Conservation (phyloP, 23 red algal genomes). For the Gracilaria caudata region DNA sequence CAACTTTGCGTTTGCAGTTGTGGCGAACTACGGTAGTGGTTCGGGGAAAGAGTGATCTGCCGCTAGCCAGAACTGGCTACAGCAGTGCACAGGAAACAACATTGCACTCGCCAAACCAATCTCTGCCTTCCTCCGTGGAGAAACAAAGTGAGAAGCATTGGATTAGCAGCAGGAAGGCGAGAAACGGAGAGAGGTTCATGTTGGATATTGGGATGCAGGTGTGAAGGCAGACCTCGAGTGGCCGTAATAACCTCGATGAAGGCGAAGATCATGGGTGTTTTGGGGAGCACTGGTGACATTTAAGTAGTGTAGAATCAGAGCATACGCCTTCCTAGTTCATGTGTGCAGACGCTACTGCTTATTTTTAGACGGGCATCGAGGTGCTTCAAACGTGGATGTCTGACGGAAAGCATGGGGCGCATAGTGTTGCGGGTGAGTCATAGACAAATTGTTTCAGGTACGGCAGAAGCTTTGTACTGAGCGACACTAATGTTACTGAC, state of each 20-base stretch:
- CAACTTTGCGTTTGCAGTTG: slow-evolving; percentile 3
- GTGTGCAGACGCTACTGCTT: not conserved
- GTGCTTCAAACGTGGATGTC: not conserved
- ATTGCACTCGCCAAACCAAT: not conserved
- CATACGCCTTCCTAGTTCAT: not conserved
- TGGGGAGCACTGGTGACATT: not conserved
- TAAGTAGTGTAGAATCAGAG: not conserved
- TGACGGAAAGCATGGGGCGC: not conserved
- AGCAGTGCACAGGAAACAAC: not conserved
- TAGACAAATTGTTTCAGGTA: slow-evolving; percentile 2
- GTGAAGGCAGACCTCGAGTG: not conserved
- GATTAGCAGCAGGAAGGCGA: not conserved
- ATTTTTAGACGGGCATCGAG: not conserved
- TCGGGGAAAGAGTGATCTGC: too few relatives aligned
- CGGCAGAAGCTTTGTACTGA: too few relatives aligned
- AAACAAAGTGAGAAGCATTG: not conserved
- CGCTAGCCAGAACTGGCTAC: too few relatives aligned
- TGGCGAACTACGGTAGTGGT: too few relatives aligned
- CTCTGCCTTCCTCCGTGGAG: not conserved
- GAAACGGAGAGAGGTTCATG: not conserved
- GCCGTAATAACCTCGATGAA: not conserved
- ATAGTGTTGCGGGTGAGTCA: not conserved
- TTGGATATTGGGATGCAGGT: not conserved
- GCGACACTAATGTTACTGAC: too few relatives aligned
- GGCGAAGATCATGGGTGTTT: not conserved